phyloP scores from a whole-genome alignment of 805 yeast species.

The Cyberlindnera subsufficiens region DNA sequence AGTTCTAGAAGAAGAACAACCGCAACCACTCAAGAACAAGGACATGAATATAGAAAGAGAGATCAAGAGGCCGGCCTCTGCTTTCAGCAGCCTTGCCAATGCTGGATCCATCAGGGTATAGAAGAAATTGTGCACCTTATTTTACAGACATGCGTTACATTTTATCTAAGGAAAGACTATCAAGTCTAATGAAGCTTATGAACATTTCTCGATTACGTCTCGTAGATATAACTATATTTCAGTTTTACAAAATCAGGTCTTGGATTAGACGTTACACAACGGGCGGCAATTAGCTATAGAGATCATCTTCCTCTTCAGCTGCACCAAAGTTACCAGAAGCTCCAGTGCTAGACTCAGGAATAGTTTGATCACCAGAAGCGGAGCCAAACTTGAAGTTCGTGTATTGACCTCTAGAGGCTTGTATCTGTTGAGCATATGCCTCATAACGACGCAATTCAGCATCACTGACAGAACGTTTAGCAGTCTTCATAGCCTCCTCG shows the following conservation, averaged over 20 bases:
- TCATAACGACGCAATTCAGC: slow-evolving; percentile 98
- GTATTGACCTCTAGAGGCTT: slow-evolving; percentile 92
- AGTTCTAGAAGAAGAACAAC: slow-evolving; percentile 6
- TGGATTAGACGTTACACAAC: neutral
- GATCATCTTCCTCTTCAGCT: slow-evolving; percentile 59
- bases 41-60: slow-evolving; percentile 15
- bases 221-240: too few species aligned
- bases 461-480: slow-evolving; percentile 94
- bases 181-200: too few species aligned
- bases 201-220: too few species aligned
- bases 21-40: slow-evolving; percentile 19
- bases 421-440: slow-evolving; percentile 95
- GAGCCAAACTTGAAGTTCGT: slow-evolving; percentile 77
- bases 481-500: slow-evolving; percentile 99
- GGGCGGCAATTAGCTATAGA: slow-evolving; percentile 42
- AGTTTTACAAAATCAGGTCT: neutral
- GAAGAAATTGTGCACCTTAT: neutral
- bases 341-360: slow-evolving; percentile 36
- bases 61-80: slow-evolving; percentile 4
- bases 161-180: too few species aligned
- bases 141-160: too few species aligned
- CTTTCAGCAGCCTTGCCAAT: slow-evolving; percentile 8
- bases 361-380: slow-evolving; percentile 28
- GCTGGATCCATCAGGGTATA: slow-evolving; percentile 4
- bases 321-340: slow-evolving; percentile 30